phyloP scores from a whole-genome alignment of 176 grass and related monocot genomes.

The Microstegium vimineum region DNA sequence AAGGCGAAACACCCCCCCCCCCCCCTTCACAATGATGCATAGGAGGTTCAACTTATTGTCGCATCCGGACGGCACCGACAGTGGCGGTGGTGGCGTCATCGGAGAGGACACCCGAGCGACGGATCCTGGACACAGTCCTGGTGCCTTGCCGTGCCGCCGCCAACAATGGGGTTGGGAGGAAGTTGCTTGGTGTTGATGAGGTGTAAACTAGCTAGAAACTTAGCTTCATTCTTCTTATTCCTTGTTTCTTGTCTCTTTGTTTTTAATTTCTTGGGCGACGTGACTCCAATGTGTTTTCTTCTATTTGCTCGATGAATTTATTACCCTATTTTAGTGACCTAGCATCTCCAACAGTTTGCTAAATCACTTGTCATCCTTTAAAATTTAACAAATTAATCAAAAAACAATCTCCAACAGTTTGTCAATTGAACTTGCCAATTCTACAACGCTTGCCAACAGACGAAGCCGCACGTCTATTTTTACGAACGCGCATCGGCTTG shows the following conservation, averaged over 20 bases:
- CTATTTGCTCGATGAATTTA: neutral
- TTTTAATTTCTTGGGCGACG: no score
- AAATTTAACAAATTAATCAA: no score
- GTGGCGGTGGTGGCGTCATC: neutral
- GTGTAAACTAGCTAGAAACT: neutral
- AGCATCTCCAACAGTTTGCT: no score
- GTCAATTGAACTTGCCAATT: no score
- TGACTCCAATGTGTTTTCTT: neutral
- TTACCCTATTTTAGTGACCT: no score
- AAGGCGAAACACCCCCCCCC: no score
- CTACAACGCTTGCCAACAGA: no score
- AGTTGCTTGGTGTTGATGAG: constrained; percentile 7
- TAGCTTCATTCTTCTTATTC: neutral
- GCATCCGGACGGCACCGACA: neutral
- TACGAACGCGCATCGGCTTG: no score
- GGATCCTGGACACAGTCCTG: constrained; percentile 20
- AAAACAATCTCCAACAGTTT: no score
- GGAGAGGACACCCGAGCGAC: constrained; percentile 26
- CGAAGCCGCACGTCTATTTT: no score
- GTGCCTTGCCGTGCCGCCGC: constrained; percentile 24
- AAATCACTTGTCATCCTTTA: no score
- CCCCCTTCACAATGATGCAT: neutral
- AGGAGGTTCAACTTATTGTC: constrained; percentile 1
- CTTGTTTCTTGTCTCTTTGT: neutral
- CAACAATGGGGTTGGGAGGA: constrained; percentile 32